A percentile compares a stretch with the other conserved stretches of the same genome.
Evolutionary conservation across 2,329 filamentous ascomycete species (phyloP).

Genomic region (Aspergillus glaucus): DNA sequence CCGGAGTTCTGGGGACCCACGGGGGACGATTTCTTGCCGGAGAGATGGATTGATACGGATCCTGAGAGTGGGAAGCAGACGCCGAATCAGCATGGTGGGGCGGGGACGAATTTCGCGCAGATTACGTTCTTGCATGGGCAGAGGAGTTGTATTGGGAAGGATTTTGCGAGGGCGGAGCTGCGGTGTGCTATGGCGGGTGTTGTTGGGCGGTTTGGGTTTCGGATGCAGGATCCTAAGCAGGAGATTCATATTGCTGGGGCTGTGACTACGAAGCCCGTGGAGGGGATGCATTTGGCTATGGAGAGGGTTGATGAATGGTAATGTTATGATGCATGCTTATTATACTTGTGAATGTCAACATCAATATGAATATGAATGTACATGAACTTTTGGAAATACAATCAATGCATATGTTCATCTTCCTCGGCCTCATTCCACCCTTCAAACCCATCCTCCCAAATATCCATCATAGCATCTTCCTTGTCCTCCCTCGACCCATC

Average conservation of each 20-base stretch:
- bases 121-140: conserved; percentile 37
- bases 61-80: conserved; percentile 43
- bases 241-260: conserved; percentile 30
- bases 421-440: conserved; percentile 46
- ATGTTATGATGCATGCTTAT: not conserved
- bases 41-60: conserved; percentile 61
- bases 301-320: conserved; percentile 28
- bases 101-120: conserved; percentile 32
- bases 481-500: conserved; percentile 35
- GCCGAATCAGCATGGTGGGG: conserved; percentile 49
- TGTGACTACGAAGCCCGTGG: conserved; percentile 34
- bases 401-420: conserved; percentile 6
- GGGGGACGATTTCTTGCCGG: conserved; percentile 67
- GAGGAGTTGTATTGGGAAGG: conserved; percentile 34
- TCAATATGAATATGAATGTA: conserved; percentile 9
- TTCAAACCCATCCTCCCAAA: conserved; percentile 57
- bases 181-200: conserved; percentile 34
- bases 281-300: conserved; percentile 34
- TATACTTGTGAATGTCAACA: not conserved
- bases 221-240: conserved; percentile 32
- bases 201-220: conserved; percentile 29
- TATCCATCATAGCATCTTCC: conserved; percentile 41
- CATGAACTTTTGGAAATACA: conserved; percentile 8
- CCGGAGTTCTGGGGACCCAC: conserved; percentile 67
- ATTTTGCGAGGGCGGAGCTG: conserved; percentile 39